Conservation (phyloP, 1,139 yeast genomes). For the Scheffersomyces titani region DNA sequence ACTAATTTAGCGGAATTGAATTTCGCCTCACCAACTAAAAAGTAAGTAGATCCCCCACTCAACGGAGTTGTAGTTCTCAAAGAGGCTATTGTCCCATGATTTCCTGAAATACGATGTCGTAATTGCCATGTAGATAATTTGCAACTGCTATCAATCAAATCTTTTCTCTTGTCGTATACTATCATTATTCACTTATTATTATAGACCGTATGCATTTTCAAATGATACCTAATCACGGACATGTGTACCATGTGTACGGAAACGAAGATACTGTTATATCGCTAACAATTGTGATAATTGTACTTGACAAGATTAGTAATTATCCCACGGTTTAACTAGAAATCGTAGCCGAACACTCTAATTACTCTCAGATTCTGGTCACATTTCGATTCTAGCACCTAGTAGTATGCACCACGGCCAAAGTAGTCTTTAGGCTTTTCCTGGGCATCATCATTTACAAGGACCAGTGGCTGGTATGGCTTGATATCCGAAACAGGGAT, state of each 20-base stretch:
- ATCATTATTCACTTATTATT: neutral
- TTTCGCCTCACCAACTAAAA: neutral
- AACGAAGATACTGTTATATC: neutral
- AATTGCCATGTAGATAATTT: neutral
- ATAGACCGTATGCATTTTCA: neutral
- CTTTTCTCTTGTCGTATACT: neutral
- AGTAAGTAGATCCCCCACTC: neutral
- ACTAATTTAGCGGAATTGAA: neutral
- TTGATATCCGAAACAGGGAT: conserved; percentile 29
- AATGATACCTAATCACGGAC: too few relatives aligned
- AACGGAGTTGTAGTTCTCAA: neutral
- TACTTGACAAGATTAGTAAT: neutral
- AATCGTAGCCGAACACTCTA: neutral
- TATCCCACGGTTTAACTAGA: neutral
- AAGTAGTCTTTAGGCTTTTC: conserved; percentile 1
- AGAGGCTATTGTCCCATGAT: neutral
- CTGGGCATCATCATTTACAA: neutral
- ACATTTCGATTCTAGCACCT: neutral
- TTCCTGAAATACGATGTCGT: neutral
- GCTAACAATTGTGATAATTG: neutral
- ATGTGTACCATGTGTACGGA: too few relatives aligned
- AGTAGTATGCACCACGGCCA: conserved; percentile 6
- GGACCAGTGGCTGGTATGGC: conserved; percentile 8
- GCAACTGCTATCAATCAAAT: neutral
- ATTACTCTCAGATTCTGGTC: neutral